phyloP scores from a whole-genome alignment of 2,329 filamentous ascomycete genomes.

The Acrocalymma vagum region DNA sequence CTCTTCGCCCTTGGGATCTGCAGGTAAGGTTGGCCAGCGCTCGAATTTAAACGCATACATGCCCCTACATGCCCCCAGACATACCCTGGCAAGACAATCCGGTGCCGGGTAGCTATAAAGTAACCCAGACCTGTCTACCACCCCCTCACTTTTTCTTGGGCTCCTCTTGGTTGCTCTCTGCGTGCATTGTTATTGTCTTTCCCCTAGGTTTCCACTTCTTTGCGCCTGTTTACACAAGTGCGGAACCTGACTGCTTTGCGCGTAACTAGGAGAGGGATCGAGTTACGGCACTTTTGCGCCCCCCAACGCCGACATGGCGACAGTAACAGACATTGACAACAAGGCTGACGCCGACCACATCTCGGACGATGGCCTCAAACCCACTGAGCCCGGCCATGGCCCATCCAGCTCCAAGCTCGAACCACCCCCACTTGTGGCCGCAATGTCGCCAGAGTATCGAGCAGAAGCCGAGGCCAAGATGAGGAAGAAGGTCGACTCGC shows the following conservation, averaged over 20 bases:
- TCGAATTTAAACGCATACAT: no score
- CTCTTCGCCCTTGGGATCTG: no score
- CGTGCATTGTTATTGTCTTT: no score
- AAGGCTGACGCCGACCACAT: conserved; percentile 31
- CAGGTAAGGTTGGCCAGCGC: no score
- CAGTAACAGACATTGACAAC: conserved; percentile 20
- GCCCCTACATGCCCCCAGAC: no score
- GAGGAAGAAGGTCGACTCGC: conserved; percentile 74
- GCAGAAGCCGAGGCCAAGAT: conserved; percentile 64
- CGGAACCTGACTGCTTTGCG: no score
- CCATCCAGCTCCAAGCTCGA: conserved; percentile 30
- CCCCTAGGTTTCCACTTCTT: neutral
- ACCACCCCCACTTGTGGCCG: conserved; percentile 43
- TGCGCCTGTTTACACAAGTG: conserved; percentile 7
- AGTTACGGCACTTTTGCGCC: conserved; percentile 21
- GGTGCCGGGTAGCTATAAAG: no score
- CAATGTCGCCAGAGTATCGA: conserved; percentile 62
- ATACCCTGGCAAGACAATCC: no score
- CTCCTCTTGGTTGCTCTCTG: no score
- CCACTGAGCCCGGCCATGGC: conserved; percentile 23
- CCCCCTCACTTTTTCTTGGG: no score
- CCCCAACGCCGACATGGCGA: conserved; percentile 23
- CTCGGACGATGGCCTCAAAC: conserved; percentile 30
- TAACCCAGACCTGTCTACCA: no score
- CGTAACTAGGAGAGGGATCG: conserved; percentile 12